A percentile compares a stretch with the other conserved stretches of the same genome.
These are phyloP conservation scores for Cylindrotheca fusiformis DNA, from an alignment of 108 stramenopile genomes.

Conservation along the genomic window DNA sequence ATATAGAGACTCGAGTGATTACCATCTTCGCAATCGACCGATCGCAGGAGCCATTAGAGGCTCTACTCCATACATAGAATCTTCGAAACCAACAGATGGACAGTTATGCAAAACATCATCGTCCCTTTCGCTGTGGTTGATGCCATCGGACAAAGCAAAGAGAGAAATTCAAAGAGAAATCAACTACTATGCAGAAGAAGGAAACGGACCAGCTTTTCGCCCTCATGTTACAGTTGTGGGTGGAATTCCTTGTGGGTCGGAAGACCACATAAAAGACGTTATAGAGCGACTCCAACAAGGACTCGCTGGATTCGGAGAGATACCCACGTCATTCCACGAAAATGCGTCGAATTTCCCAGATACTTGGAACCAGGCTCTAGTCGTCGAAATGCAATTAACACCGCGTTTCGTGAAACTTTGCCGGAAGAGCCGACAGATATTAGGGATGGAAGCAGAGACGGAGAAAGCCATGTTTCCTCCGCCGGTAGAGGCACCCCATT, in stretches of 20 bases:
- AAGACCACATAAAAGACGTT: conserved; percentile 5
- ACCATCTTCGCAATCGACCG: no score
- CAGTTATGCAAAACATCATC: no score
- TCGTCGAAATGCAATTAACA: conserved; percentile 11
- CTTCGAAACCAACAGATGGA: no score
- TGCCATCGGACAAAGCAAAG: conserved; percentile 6
- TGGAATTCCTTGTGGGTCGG: conserved; percentile 4
- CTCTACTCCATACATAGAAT: no score
- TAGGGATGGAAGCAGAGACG: conserved; percentile 8
- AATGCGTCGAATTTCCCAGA: not conserved
- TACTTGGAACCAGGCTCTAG: conserved; percentile 33
- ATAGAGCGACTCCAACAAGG: conserved; percentile 2
- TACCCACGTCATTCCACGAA: conserved; percentile 6
- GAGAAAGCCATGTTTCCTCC: conserved; percentile 17
- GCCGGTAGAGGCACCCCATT: conserved; percentile 24
- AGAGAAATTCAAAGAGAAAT: conserved; percentile 9
- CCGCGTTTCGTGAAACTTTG: conserved; percentile 15
- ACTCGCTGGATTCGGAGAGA: conserved; percentile 15
- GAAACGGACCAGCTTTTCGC: conserved; percentile 16
- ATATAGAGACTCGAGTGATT: no score
- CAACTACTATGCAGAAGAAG: not conserved
- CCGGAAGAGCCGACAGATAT: conserved; percentile 2
- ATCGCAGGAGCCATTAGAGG: no score
- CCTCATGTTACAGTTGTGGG: conserved; percentile 32
- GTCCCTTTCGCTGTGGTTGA: conserved; percentile 38